Evolutionary conservation across 495 filamentous ascomycete species (phyloP).

Genomic region (Schizothecium vesticola): DNA sequence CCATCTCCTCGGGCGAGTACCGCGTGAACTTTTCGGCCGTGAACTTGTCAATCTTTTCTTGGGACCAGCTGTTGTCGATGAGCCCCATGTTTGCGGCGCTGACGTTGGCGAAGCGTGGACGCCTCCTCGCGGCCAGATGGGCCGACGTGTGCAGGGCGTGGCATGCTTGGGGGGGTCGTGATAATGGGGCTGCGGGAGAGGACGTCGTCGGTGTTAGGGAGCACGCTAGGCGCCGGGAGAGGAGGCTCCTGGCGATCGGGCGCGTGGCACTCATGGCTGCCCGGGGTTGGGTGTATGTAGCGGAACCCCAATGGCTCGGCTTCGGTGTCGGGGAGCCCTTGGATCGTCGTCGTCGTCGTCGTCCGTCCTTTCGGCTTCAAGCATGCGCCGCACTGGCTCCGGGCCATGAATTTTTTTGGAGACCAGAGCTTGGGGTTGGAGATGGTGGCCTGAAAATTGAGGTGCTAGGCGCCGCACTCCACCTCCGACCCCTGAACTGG

Average conservation of each 20-base stretch:
- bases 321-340: constrained; percentile 7
- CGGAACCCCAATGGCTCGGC: constrained; percentile 15
- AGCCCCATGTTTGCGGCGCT: constrained; percentile 41
- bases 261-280: constrained; percentile 33
- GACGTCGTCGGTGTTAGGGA: constrained; percentile 16
- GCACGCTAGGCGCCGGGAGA: constrained; percentile 27
- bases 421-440: not conserved
- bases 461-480: not conserved
- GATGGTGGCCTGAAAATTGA: not conserved
- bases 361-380: not conserved
- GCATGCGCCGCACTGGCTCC: constrained; percentile 1
- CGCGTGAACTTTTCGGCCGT: constrained; percentile 47
- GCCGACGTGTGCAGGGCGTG: constrained; percentile 43
- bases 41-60: constrained; percentile 38
- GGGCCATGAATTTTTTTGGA: constrained; percentile 4
- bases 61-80: constrained; percentile 11
- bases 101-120: constrained; percentile 40
- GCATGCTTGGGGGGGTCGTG: constrained; percentile 23
- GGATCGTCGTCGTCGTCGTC: not conserved
- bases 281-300: constrained; percentile 8
- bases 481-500: not conserved
- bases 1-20: constrained; percentile 67
- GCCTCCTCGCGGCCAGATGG: constrained; percentile 32
- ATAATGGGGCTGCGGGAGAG: constrained; percentile 10
- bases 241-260: constrained; percentile 28